Evolutionary conservation across 176 grass and related monocot genomes (phyloP), one percentile per base, ranked within the genome.

Genomic region (Carex littledalei): DNA sequence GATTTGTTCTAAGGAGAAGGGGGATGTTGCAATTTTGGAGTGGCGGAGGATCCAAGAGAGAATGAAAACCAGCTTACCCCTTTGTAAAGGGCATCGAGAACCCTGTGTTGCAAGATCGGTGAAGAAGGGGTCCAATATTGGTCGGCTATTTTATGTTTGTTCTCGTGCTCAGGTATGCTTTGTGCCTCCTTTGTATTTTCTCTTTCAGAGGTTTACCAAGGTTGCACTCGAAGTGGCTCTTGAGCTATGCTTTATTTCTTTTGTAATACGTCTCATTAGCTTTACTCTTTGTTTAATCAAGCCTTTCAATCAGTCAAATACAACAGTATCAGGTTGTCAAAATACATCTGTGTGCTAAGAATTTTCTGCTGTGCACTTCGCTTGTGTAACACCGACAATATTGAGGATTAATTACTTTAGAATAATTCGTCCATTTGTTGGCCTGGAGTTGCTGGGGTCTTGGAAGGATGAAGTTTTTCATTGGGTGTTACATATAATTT

Each of bases 81-180:
- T 90, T 60, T 98, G 95, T 86, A 98, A 94, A 90, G 93, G 95
- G 21, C 95, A 98, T 89, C 72, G 71, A 85, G 95, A 98, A 92
- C 95, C 95, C 86, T 98, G 93, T 85, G 92, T 98, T 65, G 85
- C 96, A 31, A 98, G 96, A 79, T 94, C 91, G 67, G 96, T 98
- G 52, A 98, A 95, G 88, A 98, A 98, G 85, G 96, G 96, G 11
- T 73, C 90, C 47, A 94, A 98, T 87, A 90, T 85, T 17, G 96
- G 96, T 50, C 90, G 91, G 43, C 87, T 89, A 53, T 98, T 98
- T 89, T 95, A 98, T 92, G 96, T 98, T 31, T 98, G 96, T 84
- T 76, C 93, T 82, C 91, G 93, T 88, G 93, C 96, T 63, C 93
- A 98, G 93, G 96, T 97, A 88, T 43, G 63, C 24, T 43, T 85